Base-by-base conservation (phyloP, 163 green algal genomes). In the Trebouxiophyceae sp. region DNA sequence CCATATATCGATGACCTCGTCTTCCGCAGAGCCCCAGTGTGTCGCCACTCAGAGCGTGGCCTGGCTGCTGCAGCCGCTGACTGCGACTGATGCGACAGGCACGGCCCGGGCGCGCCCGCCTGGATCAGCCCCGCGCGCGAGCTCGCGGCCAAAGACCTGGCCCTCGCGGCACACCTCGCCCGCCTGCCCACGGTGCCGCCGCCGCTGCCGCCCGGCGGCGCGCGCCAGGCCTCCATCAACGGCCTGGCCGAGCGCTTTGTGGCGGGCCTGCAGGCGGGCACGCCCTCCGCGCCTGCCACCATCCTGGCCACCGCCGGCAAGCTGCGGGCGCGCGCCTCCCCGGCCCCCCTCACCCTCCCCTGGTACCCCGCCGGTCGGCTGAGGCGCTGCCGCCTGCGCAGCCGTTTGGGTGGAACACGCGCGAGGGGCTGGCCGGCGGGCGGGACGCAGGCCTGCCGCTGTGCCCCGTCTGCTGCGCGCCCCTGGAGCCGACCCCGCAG, bases 231-330 rank as follows among this genome's bases (percentile, higher is more conserved):
- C n/a, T 77, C 79, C 28, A 64, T 89, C 45, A 86, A 89, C 63
- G 44, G 33, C 3, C 67, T 89, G 22, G 70, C 81, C 8, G 70
- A 71, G 23, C 39, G 30, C 1, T 89, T 89, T 64, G 69, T 89
- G 2, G 75, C 72, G 4, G 44, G 63, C 3, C 34, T 84, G 54
- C 76, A 86, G 68, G 60, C 64, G 44, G 80, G 50, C 45, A 57
- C 87, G 62, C 78, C 83, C 2, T 82, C 76, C 28, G 80, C 73
- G 1, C 59, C 85, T n/a, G 83, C 76, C 66, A 84, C 76, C 1
- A 71, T 89, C 33, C 29, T 86, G 30, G 60, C 72, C 22, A 86
- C 78, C 33, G 76, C 77, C 22, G 47, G 62, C 16, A 78, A 81
- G 26, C 71, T 89, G 34, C 46, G 77, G 68, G 66, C 57, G 8